Conservation (phyloP, 305 asterid species). For the Fraxinus greggii region DNA sequence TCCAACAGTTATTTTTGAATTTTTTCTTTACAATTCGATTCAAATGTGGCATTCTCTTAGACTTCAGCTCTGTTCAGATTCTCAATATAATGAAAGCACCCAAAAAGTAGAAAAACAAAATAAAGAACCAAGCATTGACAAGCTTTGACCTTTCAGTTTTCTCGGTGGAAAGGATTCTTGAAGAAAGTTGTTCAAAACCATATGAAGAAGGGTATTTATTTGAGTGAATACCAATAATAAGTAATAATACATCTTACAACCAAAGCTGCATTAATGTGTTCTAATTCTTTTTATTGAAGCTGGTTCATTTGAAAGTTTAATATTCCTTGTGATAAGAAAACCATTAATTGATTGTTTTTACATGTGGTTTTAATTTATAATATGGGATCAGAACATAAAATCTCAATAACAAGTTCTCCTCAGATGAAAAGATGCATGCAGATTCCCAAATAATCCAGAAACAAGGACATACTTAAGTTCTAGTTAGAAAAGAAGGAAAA, state of each 20-base stretch:
- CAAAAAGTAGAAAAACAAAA: not conserved
- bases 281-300: not conserved
- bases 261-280: not conserved
- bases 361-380: not conserved
- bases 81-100: not conserved
- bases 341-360: not conserved
- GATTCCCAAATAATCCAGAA: not conserved
- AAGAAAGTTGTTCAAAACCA: not conserved
- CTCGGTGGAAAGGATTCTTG: not conserved
- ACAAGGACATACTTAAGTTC: not conserved
- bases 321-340: not conserved
- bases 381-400: conserved; percentile 2
- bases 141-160: not conserved
- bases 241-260: not conserved
- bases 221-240: not conserved
- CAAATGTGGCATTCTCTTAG: conserved; percentile 40
- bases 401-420: not conserved
- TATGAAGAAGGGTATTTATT: not conserved
- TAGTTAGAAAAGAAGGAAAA: not conserved
- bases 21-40: not conserved
- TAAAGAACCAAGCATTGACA: not conserved
- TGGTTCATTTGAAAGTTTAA: not conserved
- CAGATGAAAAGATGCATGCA: not conserved
- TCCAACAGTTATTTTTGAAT: not conserved
- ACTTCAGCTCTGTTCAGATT: not conserved